Evolutionary conservation across 73 alveolate species (phyloP).

Genomic region (Paramecium sexaurelia): DNA sequence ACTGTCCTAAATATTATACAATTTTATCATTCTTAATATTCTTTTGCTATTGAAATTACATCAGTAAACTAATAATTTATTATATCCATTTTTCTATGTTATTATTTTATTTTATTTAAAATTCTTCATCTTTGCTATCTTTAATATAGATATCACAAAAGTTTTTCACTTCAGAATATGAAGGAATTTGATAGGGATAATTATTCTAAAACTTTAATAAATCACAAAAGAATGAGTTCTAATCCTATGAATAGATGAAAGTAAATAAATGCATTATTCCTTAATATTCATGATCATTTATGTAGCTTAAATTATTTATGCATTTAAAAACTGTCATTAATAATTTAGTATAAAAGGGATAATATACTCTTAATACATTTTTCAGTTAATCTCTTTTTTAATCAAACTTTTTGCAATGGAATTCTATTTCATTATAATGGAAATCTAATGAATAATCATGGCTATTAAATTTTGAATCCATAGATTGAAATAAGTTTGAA

Average conservation of each 20-base stretch:
- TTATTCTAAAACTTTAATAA: neutral
- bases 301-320: neutral
- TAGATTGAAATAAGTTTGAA: neutral
- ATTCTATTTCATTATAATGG: neutral
- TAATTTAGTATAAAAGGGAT: constrained; percentile 28
- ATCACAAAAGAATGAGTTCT: constrained; percentile 7
- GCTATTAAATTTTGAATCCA: neutral
- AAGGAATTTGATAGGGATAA: neutral
- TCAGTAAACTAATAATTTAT: neutral
- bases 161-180: neutral
- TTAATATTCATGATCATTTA: neutral
- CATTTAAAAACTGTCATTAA: neutral
- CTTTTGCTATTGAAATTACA: neutral
- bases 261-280: constrained; percentile 19
- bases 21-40: neutral
- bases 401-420: neutral
- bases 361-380: neutral
- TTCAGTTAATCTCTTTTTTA: neutral
- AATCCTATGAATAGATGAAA: neutral
- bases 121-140: neutral
- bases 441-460: neutral
- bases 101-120: neutral
- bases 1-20: neutral
- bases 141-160: neutral
- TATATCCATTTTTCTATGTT: neutral